Base-by-base conservation (phyloP, 139 green algal genomes). In the Raphidocelis subcapitata region DNA sequence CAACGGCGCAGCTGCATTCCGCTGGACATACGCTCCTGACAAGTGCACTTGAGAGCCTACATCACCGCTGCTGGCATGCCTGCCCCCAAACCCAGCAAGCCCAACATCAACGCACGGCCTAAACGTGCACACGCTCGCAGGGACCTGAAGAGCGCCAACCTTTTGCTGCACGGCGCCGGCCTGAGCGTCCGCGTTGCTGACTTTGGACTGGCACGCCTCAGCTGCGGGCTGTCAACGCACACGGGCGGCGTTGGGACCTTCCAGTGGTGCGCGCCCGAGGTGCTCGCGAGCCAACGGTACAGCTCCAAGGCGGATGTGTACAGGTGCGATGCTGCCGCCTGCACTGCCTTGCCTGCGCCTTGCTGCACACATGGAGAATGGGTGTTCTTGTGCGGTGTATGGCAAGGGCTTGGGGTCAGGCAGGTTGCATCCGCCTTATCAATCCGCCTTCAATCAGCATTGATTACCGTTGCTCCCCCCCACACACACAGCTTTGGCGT, bases 281-380 rank as follows among this genome's bases (percentile, higher is more conserved):
- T 92, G 51, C 65, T 94, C 47, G 80, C 76, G 21, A 71, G 85
- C 74, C 85, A 92, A 67, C 67, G 73, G 5, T 94, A 92, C 80
- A 80, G 67, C 47, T 73, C 87, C 29, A 89, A 88, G 79, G 88
- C 88, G 0, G 88, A 92, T 73, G 84, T 93, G 29, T 92, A 89
- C 81, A 76, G 52, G 35, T 36, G 12, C 33, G 28, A 36, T 72
- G 21, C 23, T 31, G n/a, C n/a, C n/a, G n/a, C n/a, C n/a, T n/a
- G n/a, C n/a, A n/a, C n/a, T n/a, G n/a, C n/a, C n/a, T n/a, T n/a
- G n/a, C n/a, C n/a, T n/a, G n/a, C n/a, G n/a, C n/a, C n/a, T n/a
- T n/a, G n/a, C n/a, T n/a, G n/a, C n/a, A n/a, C n/a, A n/a, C n/a
- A n/a, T n/a, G n/a, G n/a, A n/a, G n/a, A n/a, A n/a, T n/a, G n/a